Percentiles rank a stretch among this genome's conserved stretches.
phyloP scores from a whole-genome alignment of 2,329 filamentous ascomycete genomes.

The Penicillium sp. region DNA sequence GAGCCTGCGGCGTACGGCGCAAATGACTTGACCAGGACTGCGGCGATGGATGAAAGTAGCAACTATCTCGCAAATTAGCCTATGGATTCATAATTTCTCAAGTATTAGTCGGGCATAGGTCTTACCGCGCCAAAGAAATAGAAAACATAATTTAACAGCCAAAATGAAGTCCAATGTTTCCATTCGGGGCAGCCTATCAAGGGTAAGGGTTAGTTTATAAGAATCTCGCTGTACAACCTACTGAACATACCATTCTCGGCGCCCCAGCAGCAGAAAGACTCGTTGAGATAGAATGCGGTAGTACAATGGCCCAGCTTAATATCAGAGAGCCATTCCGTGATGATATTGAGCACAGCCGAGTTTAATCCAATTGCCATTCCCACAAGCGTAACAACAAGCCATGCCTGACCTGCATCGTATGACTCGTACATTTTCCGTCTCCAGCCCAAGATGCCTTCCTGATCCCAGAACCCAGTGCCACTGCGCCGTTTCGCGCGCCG shows the following conservation, averaged over 20 bases:
- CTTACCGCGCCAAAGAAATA: slow-evolving; percentile 82
- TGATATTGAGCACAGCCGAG: slow-evolving; percentile 88
- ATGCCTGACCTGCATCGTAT: slow-evolving; percentile 95
- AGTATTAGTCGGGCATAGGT: slow-evolving; percentile 3
- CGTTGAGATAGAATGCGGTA: slow-evolving; percentile 94
- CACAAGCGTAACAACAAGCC: slow-evolving; percentile 95
- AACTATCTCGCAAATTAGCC: slow-evolving; percentile 49
- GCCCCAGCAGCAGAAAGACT: slow-evolving; percentile 97
- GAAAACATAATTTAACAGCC: slow-evolving; percentile 76
- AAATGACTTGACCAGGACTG: slow-evolving; percentile 82
- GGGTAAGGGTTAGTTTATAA: background rate
- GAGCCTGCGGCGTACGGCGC: slow-evolving; percentile 95
- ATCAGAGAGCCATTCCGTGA: slow-evolving; percentile 95
- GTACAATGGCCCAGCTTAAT: slow-evolving; percentile 95
- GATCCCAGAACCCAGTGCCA: slow-evolving; percentile 69
- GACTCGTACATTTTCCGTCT: slow-evolving; percentile 76
- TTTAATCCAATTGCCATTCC: slow-evolving; percentile 89
- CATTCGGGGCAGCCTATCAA: slow-evolving; percentile 74
- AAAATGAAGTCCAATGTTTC: slow-evolving; percentile 82
- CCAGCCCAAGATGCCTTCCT: slow-evolving; percentile 71
- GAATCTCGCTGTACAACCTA: slow-evolving; percentile 4
- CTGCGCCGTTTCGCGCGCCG: slow-evolving; percentile 73
- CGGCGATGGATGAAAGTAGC: slow-evolving; percentile 77
- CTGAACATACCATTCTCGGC: slow-evolving; percentile 68
- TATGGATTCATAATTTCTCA: slow-evolving; percentile 2